phyloP scores from a whole-genome alignment of 768 basidiomycete genomes.

The Lentinula sp. region DNA sequence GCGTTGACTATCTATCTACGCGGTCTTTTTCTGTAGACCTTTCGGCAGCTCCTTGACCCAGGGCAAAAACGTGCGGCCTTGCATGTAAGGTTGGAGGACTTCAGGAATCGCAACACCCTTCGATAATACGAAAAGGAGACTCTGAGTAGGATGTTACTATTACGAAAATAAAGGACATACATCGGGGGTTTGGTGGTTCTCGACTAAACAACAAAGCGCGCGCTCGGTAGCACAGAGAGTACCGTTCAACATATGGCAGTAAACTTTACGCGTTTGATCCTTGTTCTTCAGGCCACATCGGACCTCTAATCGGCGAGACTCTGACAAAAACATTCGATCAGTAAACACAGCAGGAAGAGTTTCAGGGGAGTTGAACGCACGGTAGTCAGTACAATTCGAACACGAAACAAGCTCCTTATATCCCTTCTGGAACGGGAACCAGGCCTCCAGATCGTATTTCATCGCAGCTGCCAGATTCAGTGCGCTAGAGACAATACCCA shows the following conservation, averaged over 20 bases:
- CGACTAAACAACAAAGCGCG: conserved; percentile 94
- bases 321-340: conserved; percentile 30
- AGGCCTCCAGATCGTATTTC: conserved; percentile 97
- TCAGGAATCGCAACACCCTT: conserved; percentile 69
- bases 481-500: conserved; percentile 93
- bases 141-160: neutral
- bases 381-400: conserved; percentile 99
- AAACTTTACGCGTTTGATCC: conserved; percentile 86
- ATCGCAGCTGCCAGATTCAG: conserved; percentile 95
- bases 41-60: conserved; percentile 82
- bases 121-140: neutral
- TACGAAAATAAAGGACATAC: conserved; percentile 37
- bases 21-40: conserved; percentile 61
- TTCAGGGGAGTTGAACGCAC: conserved; percentile 40
- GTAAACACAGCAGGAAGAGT: neutral
- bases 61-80: conserved; percentile 84
- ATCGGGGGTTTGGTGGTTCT: conserved; percentile 96
- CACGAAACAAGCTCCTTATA: conserved; percentile 98
- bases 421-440: conserved; percentile 96
- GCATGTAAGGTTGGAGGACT: conserved; percentile 91
- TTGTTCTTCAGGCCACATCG: conserved; percentile 88
- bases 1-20: conserved; percentile 20
- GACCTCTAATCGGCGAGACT: conserved; percentile 89
- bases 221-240: conserved; percentile 97
- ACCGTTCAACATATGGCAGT: conserved; percentile 99